Conservation (phyloP, 768 basidiomycete genomes). For the Royoungia palumana region DNA sequence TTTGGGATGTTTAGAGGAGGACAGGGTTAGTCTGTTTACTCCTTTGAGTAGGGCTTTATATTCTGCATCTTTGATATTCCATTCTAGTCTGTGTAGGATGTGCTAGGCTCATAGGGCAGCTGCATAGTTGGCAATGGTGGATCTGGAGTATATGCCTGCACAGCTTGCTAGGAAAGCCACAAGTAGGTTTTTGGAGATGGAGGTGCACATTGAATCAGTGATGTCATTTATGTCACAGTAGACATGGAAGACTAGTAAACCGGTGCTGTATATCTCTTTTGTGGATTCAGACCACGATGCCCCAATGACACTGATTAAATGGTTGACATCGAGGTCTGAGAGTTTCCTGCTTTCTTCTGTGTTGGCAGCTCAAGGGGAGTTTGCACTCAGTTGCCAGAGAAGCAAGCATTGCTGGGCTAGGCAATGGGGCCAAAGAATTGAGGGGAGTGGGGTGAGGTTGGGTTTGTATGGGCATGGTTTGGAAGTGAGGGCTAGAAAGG, state of each 20-base stretch:
- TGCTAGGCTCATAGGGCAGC: slow-evolving; percentile 46
- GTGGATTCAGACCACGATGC: slow-evolving; percentile 32
- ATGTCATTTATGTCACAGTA: slow-evolving; percentile 37
- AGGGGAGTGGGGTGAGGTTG: neutral
- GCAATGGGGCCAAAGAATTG: neutral
- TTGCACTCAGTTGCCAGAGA: slow-evolving; percentile 1
- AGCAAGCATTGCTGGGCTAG: neutral
- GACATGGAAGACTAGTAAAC: slow-evolving; percentile 38
- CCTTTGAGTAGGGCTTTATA: neutral
- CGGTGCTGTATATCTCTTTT: slow-evolving; percentile 34
- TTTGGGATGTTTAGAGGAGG: slow-evolving; percentile 27
- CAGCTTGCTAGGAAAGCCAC: slow-evolving; percentile 28
- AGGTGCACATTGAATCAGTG: slow-evolving; percentile 27
- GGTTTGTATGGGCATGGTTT: neutral
- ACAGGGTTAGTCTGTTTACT: neutral
- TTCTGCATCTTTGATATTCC: neutral
- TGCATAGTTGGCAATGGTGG: slow-evolving; percentile 38
- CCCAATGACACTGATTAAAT: slow-evolving; percentile 24
- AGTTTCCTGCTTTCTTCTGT: neutral
- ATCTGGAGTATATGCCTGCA: slow-evolving; percentile 32
- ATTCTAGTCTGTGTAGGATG: slow-evolving; percentile 18
- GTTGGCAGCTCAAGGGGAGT: neutral
- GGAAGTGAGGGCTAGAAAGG: no score
- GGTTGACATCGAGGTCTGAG: slow-evolving; percentile 14
- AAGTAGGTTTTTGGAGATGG: slow-evolving; percentile 30